Evolutionary conservation across 176 grass and related monocot species (phyloP).

Genomic region (Triticum dicoccoides): DNA sequence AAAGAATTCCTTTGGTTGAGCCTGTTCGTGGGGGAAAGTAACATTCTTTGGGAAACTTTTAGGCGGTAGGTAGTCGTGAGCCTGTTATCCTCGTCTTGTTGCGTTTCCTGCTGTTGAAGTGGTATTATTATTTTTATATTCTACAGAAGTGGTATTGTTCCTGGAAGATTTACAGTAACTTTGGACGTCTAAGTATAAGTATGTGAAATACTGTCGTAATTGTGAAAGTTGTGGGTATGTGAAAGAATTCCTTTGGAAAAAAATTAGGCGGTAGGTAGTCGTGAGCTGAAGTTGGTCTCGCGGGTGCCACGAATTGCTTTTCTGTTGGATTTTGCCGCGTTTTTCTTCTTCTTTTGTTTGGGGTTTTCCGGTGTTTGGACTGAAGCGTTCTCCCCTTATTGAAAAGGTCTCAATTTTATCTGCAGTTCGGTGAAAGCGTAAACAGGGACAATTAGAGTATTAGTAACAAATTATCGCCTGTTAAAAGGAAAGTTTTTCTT

Average conservation of each 20-base stretch:
- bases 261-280: slow-evolving; percentile 34
- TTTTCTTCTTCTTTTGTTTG: not conserved
- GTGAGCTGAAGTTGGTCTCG: slow-evolving; percentile 39
- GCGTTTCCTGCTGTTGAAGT: too few relatives aligned
- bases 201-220: not conserved
- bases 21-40: too few relatives aligned
- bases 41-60: too few relatives aligned
- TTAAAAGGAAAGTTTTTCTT: too few relatives aligned
- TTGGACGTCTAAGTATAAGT: not conserved
- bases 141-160: not conserved
- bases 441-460: not conserved
- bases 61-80: too few relatives aligned
- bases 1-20: too few relatives aligned
- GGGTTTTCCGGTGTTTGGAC: slow-evolving; percentile 22
- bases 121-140: not conserved
- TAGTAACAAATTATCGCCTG: too few relatives aligned
- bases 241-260: too few relatives aligned
- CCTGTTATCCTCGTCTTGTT: too few relatives aligned
- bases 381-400: not conserved
- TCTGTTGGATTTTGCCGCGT: not conserved
- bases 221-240: too few relatives aligned
- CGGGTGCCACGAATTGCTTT: slow-evolving; percentile 20
- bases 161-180: not conserved
- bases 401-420: slow-evolving; percentile 9
- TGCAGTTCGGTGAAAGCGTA: not conserved